A percentile compares a stretch with the other conserved stretches of the same genome.
These are phyloP conservation scores for Sporothrix brunneoviolacea DNA, from an alignment of 2,329 filamentous ascomycete genomes.

Conservation along the genomic window DNA sequence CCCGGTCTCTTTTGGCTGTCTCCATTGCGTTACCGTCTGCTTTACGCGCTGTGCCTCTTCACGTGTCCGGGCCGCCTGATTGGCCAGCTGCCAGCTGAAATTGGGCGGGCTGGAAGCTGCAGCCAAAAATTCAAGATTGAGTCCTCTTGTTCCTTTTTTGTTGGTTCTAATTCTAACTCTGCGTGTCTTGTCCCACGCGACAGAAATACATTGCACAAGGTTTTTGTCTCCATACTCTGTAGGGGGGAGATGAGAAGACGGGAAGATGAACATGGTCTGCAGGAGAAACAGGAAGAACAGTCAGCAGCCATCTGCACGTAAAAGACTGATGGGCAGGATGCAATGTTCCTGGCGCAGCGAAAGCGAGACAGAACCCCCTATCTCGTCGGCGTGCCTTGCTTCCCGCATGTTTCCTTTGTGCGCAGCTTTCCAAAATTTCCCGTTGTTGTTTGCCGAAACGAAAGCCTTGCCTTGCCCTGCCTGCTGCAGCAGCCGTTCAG, in stretches of 20 bases:
- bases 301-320: not conserved
- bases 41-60: not conserved
- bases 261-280: not conserved
- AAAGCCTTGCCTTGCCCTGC: too few relatives aligned
- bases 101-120: not conserved
- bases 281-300: not conserved
- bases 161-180: not conserved
- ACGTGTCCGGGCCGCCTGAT: conserved; percentile 1
- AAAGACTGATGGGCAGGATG: not conserved
- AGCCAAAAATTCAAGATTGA: not conserved
- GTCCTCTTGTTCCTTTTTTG: too few relatives aligned
- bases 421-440: too few relatives aligned
- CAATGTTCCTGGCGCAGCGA: not conserved
- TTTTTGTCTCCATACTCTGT: not conserved
- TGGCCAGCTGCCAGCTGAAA: conserved; percentile 2
- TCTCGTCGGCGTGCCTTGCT: too few relatives aligned
- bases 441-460: too few relatives aligned
- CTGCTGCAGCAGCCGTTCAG: too few relatives aligned
- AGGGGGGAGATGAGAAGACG: not conserved
- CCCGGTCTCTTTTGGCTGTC: conserved; percentile 1
- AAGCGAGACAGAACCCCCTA: too few relatives aligned
- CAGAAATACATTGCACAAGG: not conserved
- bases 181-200: conserved; percentile 5
- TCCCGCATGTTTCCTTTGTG: too few relatives aligned
- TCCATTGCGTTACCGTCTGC: too few relatives aligned